Evolutionary conservation across 2,329 filamentous ascomycete species (phyloP).

Genomic region (Ceratocystis huliohia): DNA sequence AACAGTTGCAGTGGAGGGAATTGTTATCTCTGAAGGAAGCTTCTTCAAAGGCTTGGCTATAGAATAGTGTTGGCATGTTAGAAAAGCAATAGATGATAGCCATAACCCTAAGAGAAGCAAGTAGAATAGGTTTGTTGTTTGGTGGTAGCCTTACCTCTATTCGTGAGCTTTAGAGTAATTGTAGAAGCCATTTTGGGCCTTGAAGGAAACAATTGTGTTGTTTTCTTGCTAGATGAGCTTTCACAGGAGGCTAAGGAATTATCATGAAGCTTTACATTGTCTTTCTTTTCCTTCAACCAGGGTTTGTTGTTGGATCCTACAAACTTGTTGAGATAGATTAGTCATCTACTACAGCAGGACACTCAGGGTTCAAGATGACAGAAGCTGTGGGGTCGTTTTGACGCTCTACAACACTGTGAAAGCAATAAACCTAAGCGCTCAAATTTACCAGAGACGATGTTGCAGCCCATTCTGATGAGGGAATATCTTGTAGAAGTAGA

Average conservation of each 20-base stretch:
- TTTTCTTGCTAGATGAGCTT: not conserved
- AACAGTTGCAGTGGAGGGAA: conserved; percentile 41
- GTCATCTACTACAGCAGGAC: conserved; percentile 10
- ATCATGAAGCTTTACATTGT: conserved; percentile 1
- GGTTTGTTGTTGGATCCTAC: conserved; percentile 11
- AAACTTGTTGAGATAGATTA: conserved; percentile 20
- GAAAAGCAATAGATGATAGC: not conserved
- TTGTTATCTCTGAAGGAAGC: conserved; percentile 40
- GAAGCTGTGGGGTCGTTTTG: not conserved
- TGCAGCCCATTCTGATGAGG: not conserved
- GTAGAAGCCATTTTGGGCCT: conserved; percentile 13
- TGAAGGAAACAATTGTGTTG: not conserved
- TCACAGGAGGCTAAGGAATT: not conserved
- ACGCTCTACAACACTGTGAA: not conserved
- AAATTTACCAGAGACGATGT: not conserved
- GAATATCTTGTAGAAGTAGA: too few relatives aligned
- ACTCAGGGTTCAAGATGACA: not conserved
- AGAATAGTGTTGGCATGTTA: conserved; percentile 20
- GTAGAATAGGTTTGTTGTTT: not conserved
- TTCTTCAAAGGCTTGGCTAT: conserved; percentile 41
- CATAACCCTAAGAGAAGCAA: not conserved
- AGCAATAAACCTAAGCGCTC: not conserved
- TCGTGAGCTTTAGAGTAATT: conserved; percentile 32
- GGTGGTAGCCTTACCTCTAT: conserved; percentile 27
- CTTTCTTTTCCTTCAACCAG: not conserved